Conservation (phyloP, 1,284 basidiomycete species). For the Phenoliferia sp. region DNA sequence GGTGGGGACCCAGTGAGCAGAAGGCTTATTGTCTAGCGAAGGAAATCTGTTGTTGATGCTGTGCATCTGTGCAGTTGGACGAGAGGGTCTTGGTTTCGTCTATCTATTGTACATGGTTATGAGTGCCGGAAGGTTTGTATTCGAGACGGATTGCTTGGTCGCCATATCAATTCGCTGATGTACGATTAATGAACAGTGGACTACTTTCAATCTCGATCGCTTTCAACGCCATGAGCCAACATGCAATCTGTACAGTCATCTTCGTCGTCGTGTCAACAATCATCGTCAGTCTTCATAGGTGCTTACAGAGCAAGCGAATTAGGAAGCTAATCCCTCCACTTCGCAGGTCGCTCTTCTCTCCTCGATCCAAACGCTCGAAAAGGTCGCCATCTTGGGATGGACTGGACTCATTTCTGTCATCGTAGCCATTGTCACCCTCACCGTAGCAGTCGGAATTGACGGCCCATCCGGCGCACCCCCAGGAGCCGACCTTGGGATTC, state of each 20-base stretch:
- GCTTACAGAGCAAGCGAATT: not conserved
- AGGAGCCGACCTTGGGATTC: slow-evolving; percentile 35
- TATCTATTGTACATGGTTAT: slow-evolving; percentile 10
- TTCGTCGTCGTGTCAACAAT: slow-evolving; percentile 31
- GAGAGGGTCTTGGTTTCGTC: not conserved
- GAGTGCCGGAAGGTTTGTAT: slow-evolving; percentile 5
- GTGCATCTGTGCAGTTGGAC: not conserved
- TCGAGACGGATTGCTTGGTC: slow-evolving; percentile 21
- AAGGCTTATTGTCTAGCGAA: not conserved
- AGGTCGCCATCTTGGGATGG: slow-evolving; percentile 44
- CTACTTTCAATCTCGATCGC: slow-evolving; percentile 40
- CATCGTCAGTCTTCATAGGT: not conserved
- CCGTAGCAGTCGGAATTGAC: slow-evolving; percentile 50
- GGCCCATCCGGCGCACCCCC: slow-evolving; percentile 47
- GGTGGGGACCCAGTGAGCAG: not conserved
- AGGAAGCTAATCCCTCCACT: not conserved
- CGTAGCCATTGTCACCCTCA: slow-evolving; percentile 40
- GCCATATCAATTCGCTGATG: too few species aligned
- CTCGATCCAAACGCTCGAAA: slow-evolving; percentile 41
- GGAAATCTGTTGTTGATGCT: not conserved
- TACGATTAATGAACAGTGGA: not conserved
- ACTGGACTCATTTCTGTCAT: slow-evolving; percentile 36
- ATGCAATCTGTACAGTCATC: slow-evolving; percentile 32
- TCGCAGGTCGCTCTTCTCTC: slow-evolving; percentile 37
- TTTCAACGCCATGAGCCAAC: slow-evolving; percentile 42